Evolutionary conservation across 2,329 filamentous ascomycete genomes (phyloP).

Genomic region (Colletotrichum sp.): DNA sequence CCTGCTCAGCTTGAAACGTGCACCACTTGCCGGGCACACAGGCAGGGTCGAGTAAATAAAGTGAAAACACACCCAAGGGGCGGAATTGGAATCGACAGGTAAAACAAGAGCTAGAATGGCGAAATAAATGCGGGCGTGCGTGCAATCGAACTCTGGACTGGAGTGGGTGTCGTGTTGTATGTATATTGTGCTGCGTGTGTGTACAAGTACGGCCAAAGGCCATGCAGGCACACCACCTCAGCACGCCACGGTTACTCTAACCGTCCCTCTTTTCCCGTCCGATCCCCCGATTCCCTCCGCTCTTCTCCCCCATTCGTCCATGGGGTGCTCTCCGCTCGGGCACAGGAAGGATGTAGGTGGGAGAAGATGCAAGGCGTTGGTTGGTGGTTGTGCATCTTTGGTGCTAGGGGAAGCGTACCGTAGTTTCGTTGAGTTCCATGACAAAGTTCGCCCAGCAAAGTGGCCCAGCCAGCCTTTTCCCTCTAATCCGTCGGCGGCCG

Average conservation of each 20-base stretch:
- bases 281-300: constrained; percentile 15
- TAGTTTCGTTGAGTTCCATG: not conserved
- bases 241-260: not conserved
- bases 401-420: not conserved
- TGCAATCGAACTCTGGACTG: not conserved
- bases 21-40: not conserved
- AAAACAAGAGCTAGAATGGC: not conserved
- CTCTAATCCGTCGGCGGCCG: not conserved
- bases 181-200: not conserved
- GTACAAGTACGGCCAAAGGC: not conserved
- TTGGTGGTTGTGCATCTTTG: not conserved
- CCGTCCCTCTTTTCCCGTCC: not conserved
- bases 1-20: not conserved
- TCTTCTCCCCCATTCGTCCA: not conserved
- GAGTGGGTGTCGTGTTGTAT: not conserved
- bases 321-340: not conserved
- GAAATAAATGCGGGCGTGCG: not conserved
- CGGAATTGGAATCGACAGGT: not conserved
- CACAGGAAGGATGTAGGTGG: not conserved
- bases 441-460: not conserved
- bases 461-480: not conserved
- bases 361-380: not conserved
- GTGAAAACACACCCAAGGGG: not conserved
- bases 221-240: not conserved
- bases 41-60: not conserved